These are phyloP conservation scores for Beta macrorhiza DNA, from an alignment of 179 eudicot genomes.

Conservation along the genomic window DNA sequence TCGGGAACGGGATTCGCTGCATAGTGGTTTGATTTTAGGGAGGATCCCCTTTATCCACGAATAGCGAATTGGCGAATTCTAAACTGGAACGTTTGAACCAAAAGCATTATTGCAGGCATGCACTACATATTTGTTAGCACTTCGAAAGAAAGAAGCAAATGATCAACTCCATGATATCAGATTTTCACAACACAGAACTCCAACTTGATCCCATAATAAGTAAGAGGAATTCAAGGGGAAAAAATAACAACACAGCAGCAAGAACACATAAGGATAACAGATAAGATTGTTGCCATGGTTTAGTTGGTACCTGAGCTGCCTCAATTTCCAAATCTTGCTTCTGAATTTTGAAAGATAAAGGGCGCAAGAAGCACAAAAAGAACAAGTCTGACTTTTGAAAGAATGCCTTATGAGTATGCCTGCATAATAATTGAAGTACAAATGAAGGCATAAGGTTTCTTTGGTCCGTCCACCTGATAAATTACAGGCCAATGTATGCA, in stretches of 20 bases:
- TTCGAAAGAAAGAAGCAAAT: background rate
- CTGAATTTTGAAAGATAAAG: conserved; percentile 50
- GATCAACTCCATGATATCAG: background rate
- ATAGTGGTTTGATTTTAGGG: too few relatives aligned
- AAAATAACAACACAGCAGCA: background rate
- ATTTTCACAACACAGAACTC: background rate
- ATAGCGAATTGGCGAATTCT: too few relatives aligned
- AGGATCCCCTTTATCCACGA: too few relatives aligned
- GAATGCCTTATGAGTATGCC: conserved; percentile 54
- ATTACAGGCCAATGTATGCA: background rate
- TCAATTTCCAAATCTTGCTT: conserved; percentile 58
- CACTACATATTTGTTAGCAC: background rate
- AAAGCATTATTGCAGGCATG: background rate
- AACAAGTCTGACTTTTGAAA: conserved; percentile 54
- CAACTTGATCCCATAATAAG: background rate
- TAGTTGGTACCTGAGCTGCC: conserved; percentile 46
- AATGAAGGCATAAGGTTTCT: background rate
- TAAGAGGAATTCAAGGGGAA: background rate
- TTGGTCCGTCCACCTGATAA: background rate
- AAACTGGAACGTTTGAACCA: background rate
- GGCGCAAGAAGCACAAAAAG: conserved; percentile 56
- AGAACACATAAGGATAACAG: background rate
- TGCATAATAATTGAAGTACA: conserved; percentile 25
- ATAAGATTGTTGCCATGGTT: conserved; percentile 2
- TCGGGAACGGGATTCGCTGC: too few relatives aligned